Evolutionary conservation across 1,139 yeast genomes (phyloP).

Genomic region (Citeromyces siamensis): DNA sequence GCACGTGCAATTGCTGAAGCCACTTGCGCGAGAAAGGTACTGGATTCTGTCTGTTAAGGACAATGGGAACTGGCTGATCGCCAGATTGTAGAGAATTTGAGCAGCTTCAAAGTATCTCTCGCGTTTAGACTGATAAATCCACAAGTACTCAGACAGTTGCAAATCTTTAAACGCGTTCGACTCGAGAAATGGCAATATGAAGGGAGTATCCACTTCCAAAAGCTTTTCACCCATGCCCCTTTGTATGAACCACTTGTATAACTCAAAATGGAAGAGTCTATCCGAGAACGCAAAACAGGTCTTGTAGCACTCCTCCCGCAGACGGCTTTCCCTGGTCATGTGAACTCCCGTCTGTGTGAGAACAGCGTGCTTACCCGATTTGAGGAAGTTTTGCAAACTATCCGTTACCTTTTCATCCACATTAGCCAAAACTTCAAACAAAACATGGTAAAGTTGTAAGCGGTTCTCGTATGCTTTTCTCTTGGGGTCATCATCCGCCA

Average conservation of each 20-base stretch:
- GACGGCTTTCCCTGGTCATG: conserved; percentile 40
- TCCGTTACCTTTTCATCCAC: conserved; percentile 58
- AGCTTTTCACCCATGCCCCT: conserved; percentile 71
- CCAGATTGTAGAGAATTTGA: conserved; percentile 58
- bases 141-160: conserved; percentile 67
- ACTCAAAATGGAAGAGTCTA: conserved; percentile 75
- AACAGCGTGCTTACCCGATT: conserved; percentile 10
- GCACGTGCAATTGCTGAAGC: conserved; percentile 79
- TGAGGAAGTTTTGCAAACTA: conserved; percentile 31
- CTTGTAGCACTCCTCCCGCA: conserved; percentile 63
- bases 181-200: conserved; percentile 62
- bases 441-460: conserved; percentile 50
- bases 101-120: conserved; percentile 79
- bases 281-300: conserved; percentile 68
- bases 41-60: conserved; percentile 69
- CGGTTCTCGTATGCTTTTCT: conserved; percentile 22
- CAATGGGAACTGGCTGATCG: conserved; percentile 63
- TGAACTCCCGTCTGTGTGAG: conserved; percentile 19
- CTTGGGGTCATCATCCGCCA: conserved; percentile 15
- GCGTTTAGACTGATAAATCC: conserved; percentile 83
- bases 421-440: conserved; percentile 62
- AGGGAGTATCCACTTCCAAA: conserved; percentile 72
- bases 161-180: conserved; percentile 59
- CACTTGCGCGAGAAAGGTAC: conserved; percentile 82
- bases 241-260: conserved; percentile 85